These are phyloP conservation scores for Trichoderma pleuroti DNA, from an alignment of 2,329 filamentous ascomycete genomes.

Conservation along the genomic window DNA sequence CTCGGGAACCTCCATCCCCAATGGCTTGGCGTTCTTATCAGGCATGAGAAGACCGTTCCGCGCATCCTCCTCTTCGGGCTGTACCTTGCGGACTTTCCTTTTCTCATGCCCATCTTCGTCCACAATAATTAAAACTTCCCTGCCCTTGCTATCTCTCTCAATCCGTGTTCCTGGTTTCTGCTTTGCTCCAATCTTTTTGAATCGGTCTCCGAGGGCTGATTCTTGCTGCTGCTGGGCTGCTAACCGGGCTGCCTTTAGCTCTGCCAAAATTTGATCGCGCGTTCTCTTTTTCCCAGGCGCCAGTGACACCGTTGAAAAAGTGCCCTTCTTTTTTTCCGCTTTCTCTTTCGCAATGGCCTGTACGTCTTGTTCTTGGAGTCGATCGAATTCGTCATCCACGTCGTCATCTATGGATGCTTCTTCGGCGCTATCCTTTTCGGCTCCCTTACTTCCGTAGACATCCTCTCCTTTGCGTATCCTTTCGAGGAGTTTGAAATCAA, in stretches of 20 bases:
- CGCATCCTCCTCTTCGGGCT: constrained; percentile 37
- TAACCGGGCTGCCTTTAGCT: constrained; percentile 60
- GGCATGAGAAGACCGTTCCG: constrained; percentile 47
- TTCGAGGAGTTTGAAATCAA: constrained; percentile 79
- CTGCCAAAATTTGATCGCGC: constrained; percentile 63
- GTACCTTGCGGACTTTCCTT: constrained; percentile 57
- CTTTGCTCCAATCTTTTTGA: constrained; percentile 61
- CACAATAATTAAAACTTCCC: constrained; percentile 62
- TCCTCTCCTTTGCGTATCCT: constrained; percentile 67
- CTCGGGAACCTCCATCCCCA: constrained; percentile 65
- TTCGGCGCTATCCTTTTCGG: constrained; percentile 29
- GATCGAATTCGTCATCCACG: constrained; percentile 65
- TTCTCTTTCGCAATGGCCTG: constrained; percentile 51
- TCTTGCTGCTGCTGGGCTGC: constrained; percentile 55
- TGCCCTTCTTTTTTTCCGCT: constrained; percentile 55
- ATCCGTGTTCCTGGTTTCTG: constrained; percentile 54
- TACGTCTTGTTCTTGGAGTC: constrained; percentile 54
- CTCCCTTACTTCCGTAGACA: constrained; percentile 45
- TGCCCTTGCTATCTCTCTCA: constrained; percentile 57
- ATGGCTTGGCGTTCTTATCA: constrained; percentile 53
- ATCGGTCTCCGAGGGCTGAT: constrained; percentile 54
- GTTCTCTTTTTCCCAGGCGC: constrained; percentile 59
- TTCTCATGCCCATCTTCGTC: constrained; percentile 66
- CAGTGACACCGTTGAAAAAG: constrained; percentile 52
- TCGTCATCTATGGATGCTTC: constrained; percentile 31